Conservation (phyloP, 148 eudicot species). For the Limonium bicolor region DNA sequence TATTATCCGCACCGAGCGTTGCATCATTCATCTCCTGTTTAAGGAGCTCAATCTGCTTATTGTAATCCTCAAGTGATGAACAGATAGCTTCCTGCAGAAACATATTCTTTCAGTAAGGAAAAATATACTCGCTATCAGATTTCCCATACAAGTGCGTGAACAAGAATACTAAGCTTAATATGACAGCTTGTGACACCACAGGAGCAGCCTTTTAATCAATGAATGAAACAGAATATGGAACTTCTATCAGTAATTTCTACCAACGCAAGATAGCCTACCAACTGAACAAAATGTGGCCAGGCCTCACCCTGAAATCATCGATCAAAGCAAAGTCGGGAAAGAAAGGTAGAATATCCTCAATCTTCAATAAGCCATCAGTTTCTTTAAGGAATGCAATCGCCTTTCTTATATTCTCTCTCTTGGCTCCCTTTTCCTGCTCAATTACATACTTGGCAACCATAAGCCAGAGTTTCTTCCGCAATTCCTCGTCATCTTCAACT, state of each 20-base stretch:
- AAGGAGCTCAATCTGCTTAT: constrained; percentile 83
- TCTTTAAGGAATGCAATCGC: constrained; percentile 97
- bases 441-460: constrained; percentile 97
- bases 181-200: too few species aligned
- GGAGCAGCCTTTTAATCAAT: too few species aligned
- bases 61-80: constrained; percentile 92
- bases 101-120: too few species aligned
- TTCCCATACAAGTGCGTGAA: too few species aligned
- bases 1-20: constrained; percentile 91
- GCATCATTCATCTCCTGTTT: constrained; percentile 99
- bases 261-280: too few species aligned
- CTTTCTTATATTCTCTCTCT: constrained; percentile 95
- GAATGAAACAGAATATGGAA: too few species aligned
- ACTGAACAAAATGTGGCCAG: too few species aligned
- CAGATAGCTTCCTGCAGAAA: constrained; percentile 82
- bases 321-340: constrained; percentile 94
- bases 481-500: constrained; percentile 98
- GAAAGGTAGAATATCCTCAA: constrained; percentile 95
- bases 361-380: constrained; percentile 91
- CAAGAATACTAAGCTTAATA: too few species aligned
- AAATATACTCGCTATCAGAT: too few species aligned
- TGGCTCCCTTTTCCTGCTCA: constrained; percentile 87
- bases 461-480: constrained; percentile 91
- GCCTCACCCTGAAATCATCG: constrained; percentile 83
- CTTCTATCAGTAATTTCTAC: too few species aligned